Conservation (phyloP, 2,329 filamentous ascomycete genomes). For the Ploettnerulaceae sp. region DNA sequence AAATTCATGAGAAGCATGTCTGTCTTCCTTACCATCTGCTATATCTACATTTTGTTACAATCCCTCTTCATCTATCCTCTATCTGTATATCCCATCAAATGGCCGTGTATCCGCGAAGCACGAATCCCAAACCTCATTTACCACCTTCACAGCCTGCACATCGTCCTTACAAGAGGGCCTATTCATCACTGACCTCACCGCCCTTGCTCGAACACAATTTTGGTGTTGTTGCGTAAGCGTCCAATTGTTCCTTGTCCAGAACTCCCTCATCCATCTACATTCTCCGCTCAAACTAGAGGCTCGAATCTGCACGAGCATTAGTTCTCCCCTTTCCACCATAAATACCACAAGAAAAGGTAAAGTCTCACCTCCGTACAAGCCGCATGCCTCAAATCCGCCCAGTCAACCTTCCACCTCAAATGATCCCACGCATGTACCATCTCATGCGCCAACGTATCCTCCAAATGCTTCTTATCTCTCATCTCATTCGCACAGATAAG, state of each 20-base stretch:
- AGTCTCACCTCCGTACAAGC: slow-evolving; percentile 86
- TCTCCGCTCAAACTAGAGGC: slow-evolving; percentile 91
- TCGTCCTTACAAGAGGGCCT: slow-evolving; percentile 80
- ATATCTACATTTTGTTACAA: slow-evolving; percentile 27
- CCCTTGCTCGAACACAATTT: slow-evolving; percentile 79
- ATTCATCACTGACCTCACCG: slow-evolving; percentile 71
- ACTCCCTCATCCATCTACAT: slow-evolving; percentile 84
- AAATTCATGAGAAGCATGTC: slow-evolving; percentile 19
- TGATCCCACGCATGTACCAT: slow-evolving; percentile 98
- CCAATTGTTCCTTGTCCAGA: slow-evolving; percentile 81
- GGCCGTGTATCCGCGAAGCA: slow-evolving; percentile 92
- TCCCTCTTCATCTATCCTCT: slow-evolving; percentile 13
- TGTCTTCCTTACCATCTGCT: not conserved
- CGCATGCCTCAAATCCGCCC: slow-evolving; percentile 75
- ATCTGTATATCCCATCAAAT: slow-evolving; percentile 95
- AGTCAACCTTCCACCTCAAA: slow-evolving; percentile 84
- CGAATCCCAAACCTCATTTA: slow-evolving; percentile 98
- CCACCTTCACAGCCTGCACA: slow-evolving; percentile 77
- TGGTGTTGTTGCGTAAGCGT: slow-evolving; percentile 89
- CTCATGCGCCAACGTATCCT: slow-evolving; percentile 93
- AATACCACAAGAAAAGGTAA: slow-evolving; percentile 2
- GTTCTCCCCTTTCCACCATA: slow-evolving; percentile 2
- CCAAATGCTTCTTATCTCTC: slow-evolving; percentile 71
- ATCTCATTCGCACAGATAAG: slow-evolving; percentile 91
- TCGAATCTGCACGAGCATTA: slow-evolving; percentile 60